phyloP scores from a whole-genome alignment of 2,329 filamentous ascomycete species.

The Chaetomiaceae sp. region DNA sequence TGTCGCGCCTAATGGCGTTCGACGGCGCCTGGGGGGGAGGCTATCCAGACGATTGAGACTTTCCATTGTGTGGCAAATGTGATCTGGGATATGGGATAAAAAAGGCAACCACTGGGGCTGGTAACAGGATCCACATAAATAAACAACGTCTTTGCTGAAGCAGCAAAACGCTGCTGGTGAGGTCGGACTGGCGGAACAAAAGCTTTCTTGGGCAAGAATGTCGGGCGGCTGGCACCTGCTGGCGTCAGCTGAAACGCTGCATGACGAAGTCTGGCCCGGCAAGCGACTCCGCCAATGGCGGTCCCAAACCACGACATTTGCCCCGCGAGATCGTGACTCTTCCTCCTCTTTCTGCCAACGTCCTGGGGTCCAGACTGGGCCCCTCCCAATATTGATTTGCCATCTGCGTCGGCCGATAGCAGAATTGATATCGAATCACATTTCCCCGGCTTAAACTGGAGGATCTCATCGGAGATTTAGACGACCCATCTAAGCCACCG shows the following conservation, averaged over 20 bases:
- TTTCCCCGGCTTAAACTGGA: not conserved
- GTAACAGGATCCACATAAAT: too few species aligned
- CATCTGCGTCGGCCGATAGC: not conserved
- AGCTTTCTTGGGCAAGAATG: too few species aligned
- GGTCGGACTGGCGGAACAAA: too few species aligned
- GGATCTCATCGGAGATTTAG: not conserved
- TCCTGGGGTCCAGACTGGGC: slow-evolving; percentile 26
- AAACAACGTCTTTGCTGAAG: too few species aligned
- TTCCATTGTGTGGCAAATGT: too few species aligned
- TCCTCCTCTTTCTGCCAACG: slow-evolving; percentile 16
- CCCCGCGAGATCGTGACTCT: slow-evolving; percentile 23
- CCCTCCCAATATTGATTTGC: slow-evolving; percentile 16
- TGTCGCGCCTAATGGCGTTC: not conserved
- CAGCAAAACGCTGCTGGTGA: too few species aligned
- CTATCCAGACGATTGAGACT: not conserved
- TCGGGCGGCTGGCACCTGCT: not conserved
- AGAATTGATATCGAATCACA: not conserved
- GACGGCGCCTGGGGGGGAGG: too few species aligned
- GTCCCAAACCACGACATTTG: slow-evolving; percentile 14
- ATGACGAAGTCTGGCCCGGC: not conserved
- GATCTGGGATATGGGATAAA: too few species aligned
- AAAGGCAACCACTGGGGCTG: too few species aligned
- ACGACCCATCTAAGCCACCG: too few species aligned
- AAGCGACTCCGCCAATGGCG: not conserved
- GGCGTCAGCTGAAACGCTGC: slow-evolving; percentile 7